These are phyloP conservation scores for Alternaria angustiovoidea DNA, from an alignment of 2,329 filamentous ascomycete genomes.

Conservation along the genomic window DNA sequence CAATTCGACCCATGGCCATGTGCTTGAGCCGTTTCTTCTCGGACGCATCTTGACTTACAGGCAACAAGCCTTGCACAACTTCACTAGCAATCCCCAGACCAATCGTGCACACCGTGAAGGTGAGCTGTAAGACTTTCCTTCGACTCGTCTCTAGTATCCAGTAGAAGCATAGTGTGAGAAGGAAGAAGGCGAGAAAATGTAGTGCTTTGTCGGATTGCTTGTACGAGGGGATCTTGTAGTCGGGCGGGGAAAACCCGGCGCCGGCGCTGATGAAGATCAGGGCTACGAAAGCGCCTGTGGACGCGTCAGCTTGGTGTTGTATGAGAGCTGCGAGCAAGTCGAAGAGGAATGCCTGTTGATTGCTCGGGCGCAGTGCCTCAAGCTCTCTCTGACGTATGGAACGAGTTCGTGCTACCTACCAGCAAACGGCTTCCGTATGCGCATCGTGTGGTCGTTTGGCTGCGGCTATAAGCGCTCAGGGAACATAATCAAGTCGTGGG, in stretches of 20 bases:
- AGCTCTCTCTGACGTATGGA: slow-evolving; percentile 7
- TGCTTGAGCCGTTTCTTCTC: neutral
- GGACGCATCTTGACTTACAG: slow-evolving; percentile 43
- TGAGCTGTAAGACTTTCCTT: slow-evolving; percentile 83
- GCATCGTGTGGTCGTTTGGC: slow-evolving; percentile 5
- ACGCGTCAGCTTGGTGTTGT: slow-evolving; percentile 1
- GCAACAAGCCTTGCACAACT: slow-evolving; percentile 77
- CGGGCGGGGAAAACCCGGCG: slow-evolving; percentile 72
- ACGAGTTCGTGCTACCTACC: slow-evolving; percentile 10
- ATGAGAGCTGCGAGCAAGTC: neutral
- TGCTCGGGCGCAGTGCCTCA: neutral
- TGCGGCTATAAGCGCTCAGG: slow-evolving; percentile 1
- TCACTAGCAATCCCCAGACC: slow-evolving; percentile 77
- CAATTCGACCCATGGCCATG: neutral
- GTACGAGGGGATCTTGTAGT: slow-evolving; percentile 63
- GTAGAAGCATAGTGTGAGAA: slow-evolving; percentile 88
- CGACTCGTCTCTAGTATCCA: slow-evolving; percentile 95
- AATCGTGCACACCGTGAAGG: slow-evolving; percentile 79
- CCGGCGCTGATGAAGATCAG: slow-evolving; percentile 72
- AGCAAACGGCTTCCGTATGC: slow-evolving; percentile 21
- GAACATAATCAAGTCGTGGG: slow-evolving; percentile 2
- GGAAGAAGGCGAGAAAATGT: slow-evolving; percentile 87
- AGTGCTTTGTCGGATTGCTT: slow-evolving; percentile 84
- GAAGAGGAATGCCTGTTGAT: neutral
- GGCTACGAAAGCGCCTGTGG: slow-evolving; percentile 58